These are phyloP conservation scores for Aquilaria malaccensis DNA, from an alignment of 345 rosid species.

Conservation along the genomic window DNA sequence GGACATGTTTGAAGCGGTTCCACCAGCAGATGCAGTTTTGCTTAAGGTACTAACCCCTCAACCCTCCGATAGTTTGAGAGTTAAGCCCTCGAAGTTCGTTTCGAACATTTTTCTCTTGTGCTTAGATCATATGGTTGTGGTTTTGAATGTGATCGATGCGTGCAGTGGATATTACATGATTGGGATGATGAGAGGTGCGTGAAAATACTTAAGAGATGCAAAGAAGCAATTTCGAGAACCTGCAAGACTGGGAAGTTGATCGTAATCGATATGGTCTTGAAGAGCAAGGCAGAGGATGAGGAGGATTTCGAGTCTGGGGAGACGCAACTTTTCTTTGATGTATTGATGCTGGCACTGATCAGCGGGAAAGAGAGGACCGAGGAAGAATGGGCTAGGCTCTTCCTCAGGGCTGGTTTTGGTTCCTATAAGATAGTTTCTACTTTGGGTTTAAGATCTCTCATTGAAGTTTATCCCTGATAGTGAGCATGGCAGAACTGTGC, in stretches of 20 bases:
- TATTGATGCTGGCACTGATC: constrained; percentile 24
- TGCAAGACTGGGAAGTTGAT: constrained; percentile 21
- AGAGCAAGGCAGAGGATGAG: neutral
- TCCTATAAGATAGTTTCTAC: constrained; percentile 29
- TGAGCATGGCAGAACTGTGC: no score
- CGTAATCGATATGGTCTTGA: constrained; percentile 18
- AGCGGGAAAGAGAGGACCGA: constrained; percentile 30
- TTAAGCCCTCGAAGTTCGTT: no score
- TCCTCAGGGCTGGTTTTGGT: constrained; percentile 26
- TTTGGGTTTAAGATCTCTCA: constrained; percentile 38
- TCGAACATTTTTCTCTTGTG: neutral
- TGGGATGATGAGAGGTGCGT: constrained; percentile 38
- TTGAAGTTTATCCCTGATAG: constrained; percentile 40
- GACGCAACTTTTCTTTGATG: constrained; percentile 33
- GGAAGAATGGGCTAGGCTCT: constrained; percentile 36
- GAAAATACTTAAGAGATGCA: constrained; percentile 34
- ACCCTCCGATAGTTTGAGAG: no score
- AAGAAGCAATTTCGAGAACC: constrained; percentile 22
- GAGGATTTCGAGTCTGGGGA: constrained; percentile 14
- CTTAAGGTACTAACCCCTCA: constrained; percentile 20
- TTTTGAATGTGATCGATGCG: neutral
- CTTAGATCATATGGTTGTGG: neutral
- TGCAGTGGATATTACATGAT: constrained; percentile 35
- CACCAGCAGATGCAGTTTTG: constrained; percentile 30
- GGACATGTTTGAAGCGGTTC: constrained; percentile 40